Percentiles rank a stretch among this genome's conserved stretches.
phyloP scores from a whole-genome alignment of 129 eudicot species.

The Flaveria trinervia region DNA sequence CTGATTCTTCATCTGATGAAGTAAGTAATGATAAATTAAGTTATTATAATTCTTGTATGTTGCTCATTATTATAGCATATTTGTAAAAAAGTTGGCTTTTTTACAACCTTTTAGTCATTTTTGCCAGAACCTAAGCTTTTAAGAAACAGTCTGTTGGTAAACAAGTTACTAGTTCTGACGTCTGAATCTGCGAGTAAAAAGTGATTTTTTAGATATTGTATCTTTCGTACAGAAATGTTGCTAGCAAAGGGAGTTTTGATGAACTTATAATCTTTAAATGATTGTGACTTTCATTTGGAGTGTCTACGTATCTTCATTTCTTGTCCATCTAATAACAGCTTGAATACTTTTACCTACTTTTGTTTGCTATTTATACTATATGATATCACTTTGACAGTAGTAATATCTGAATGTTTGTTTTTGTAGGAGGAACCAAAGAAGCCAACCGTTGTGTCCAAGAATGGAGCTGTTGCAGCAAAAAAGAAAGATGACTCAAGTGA shows the following conservation, averaged over 20 bases:
- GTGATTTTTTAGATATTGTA: slow-evolving; percentile 25
- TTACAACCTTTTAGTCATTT: slow-evolving; percentile 6
- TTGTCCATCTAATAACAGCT: not conserved
- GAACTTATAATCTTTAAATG: slow-evolving; percentile 26
- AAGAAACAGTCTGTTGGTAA: slow-evolving; percentile 25
- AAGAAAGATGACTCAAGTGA: slow-evolving; percentile 61
- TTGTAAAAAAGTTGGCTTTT: not conserved
- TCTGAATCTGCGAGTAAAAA: slow-evolving; percentile 29
- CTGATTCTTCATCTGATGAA: slow-evolving; percentile 42
- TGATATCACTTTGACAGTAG: not conserved
- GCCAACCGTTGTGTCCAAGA: slow-evolving; percentile 42
- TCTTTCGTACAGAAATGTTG: not conserved
- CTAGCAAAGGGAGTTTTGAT: slow-evolving; percentile 25
- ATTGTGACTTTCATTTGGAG: slow-evolving; percentile 14
- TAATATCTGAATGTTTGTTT: not conserved
- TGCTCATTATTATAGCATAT: too few species aligned
- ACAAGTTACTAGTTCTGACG: slow-evolving; percentile 24
- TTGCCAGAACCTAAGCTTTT: slow-evolving; percentile 18
- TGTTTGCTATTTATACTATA: not conserved
- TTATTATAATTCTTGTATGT: not conserved
- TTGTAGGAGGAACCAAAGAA: slow-evolving; percentile 36
- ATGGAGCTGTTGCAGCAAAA: slow-evolving; percentile 43
- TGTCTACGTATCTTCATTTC: not conserved
- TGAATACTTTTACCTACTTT: not conserved
- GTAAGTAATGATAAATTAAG: slow-evolving; percentile 7